A percentile compares a stretch with the other conserved stretches of the same genome.
These are phyloP conservation scores for Pestalotiopsis fici DNA, from an alignment of 2,329 filamentous ascomycete genomes.

Conservation along the genomic window DNA sequence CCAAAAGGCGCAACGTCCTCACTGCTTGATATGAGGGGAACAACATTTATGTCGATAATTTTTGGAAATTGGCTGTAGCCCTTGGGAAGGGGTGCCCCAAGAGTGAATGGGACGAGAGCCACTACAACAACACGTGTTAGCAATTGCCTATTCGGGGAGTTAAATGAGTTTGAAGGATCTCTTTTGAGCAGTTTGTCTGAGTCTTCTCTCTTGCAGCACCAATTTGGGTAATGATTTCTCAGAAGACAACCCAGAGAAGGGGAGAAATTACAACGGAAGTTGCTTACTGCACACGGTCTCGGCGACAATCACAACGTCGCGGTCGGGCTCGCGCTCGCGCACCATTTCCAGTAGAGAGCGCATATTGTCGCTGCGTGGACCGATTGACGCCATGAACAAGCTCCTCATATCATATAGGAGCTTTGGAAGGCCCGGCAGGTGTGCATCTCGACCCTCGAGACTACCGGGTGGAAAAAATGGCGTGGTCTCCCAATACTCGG, in stretches of 20 bases:
- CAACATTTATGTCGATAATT: slow-evolving; percentile 32
- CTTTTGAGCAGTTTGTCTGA: too few species aligned
- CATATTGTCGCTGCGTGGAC: not conserved
- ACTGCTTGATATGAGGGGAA: slow-evolving; percentile 30
- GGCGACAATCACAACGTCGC: slow-evolving; percentile 32
- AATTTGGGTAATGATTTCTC: too few species aligned
- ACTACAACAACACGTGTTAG: too few species aligned
- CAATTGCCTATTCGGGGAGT: too few species aligned
- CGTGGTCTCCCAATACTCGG: slow-evolving; percentile 22
- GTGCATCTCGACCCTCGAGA: not conserved
- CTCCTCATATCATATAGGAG: slow-evolving; percentile 1
- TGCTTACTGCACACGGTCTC: slow-evolving; percentile 31
- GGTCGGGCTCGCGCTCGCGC: slow-evolving; percentile 22
- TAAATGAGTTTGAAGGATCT: too few species aligned
- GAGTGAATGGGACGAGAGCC: slow-evolving; percentile 27
- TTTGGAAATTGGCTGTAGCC: slow-evolving; percentile 22
- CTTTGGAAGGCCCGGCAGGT: not conserved
- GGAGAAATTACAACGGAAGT: too few species aligned
- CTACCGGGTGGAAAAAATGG: slow-evolving; percentile 3
- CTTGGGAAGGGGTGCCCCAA: slow-evolving; percentile 22
- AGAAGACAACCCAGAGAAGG: too few species aligned
- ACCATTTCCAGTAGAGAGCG: slow-evolving; percentile 19
- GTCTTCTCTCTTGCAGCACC: too few species aligned
- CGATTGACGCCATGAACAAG: not conserved
- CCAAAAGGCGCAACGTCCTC: slow-evolving; percentile 32